A percentile compares a stretch with the other conserved stretches of the same genome.
These are phyloP conservation scores for Fusarium devonianum DNA, from an alignment of 2,329 filamentous ascomycete species.

Conservation along the genomic window DNA sequence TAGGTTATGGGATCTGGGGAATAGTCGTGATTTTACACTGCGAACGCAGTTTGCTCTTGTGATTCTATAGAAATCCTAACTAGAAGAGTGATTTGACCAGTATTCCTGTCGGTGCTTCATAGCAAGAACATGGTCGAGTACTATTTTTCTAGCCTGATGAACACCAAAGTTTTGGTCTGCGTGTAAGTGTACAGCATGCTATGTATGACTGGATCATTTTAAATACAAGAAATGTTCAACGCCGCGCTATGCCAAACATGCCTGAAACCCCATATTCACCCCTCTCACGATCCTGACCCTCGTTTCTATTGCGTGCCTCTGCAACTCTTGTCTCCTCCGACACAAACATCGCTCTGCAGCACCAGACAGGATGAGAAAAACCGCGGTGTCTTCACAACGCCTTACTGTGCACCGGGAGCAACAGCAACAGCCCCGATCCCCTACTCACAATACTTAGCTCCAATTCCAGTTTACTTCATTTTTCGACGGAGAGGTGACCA, in stretches of 20 bases:
- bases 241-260: constrained; percentile 47
- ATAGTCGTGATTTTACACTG: constrained; percentile 16
- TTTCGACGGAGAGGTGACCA: constrained; percentile 59
- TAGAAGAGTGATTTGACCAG: no score
- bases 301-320: not conserved
- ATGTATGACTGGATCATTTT: constrained; percentile 26
- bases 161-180: constrained; percentile 29
- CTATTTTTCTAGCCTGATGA: constrained; percentile 27
- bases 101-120: no score
- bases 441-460: constrained; percentile 42
- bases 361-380: constrained; percentile 6
- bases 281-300: not conserved
- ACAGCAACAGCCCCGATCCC: constrained; percentile 22
- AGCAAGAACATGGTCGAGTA: no score
- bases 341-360: constrained; percentile 8
- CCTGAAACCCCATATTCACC: constrained; percentile 7
- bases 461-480: constrained; percentile 43
- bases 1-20: constrained; percentile 13
- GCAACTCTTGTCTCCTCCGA: not conserved
- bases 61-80: not conserved
- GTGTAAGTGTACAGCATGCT: constrained; percentile 26
- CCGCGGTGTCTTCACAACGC: constrained; percentile 23
- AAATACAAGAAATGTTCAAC: constrained; percentile 40
- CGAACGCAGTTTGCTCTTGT: not conserved
- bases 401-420: constrained; percentile 19